Base-by-base conservation (phyloP, 192 early-diverging fungal genomes). In the Coemansia sp. region DNA sequence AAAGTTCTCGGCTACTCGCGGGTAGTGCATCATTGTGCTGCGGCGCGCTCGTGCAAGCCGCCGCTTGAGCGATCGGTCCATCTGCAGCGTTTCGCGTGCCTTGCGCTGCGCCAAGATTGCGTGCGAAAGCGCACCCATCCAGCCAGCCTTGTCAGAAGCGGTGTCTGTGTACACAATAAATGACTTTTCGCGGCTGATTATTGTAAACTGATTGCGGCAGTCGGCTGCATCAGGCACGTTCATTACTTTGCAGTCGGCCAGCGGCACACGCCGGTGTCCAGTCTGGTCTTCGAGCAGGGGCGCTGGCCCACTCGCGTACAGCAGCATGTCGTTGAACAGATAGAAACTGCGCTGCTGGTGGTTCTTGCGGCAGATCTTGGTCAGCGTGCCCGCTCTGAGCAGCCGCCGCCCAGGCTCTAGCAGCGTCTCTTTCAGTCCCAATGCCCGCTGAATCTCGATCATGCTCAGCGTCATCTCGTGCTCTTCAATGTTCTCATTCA, bases 401-500 rank as follows among this genome's bases (percentile, higher is more conserved):
- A 94, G 77, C 53, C 76, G 81, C 38, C 92, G 75, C 3, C 90
- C 91, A 23, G 92, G 89, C 2, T 79, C 70, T 2, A 94, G 69
- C n/a, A 94, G 77, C 43, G 84, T 77, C 63, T 91, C 90, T 49
- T 81, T 74, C 37, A 92, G 67, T 6, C 90, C 90, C 19, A 92
- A 68, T 29, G 81, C 84, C 43, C 82, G 82, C 65, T 92, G 91
- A 26, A 94, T 80, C 22, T 86, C 82, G 1, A 94, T 51, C 62
- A 92, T 90, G 52, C 86, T 77, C 35, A 79, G 76, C 59, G 85
- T 76, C 87, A 89, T 88, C 63, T 92, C 91, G 66, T 92, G 90
- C 61, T 93, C 84, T 19, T 89, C 85, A 55, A 93, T 91, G 47
- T 83, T 89, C 61, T 91, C 91, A 69, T 94, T 90, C 49, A 92